These are phyloP conservation scores for Aegilops bicornis DNA, from an alignment of 176 grass and related monocot species.

Conservation along the genomic window DNA sequence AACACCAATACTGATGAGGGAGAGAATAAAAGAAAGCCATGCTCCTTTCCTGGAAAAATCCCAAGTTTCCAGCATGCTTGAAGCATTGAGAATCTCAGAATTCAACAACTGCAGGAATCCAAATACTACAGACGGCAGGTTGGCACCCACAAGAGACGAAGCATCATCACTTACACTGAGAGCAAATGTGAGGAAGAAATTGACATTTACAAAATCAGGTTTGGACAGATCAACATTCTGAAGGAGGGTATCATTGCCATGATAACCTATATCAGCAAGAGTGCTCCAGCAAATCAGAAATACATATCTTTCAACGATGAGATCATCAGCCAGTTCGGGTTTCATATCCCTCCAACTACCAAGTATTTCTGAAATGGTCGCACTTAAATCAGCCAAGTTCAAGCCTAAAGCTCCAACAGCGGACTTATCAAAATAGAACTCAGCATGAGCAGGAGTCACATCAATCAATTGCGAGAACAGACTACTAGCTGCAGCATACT, in stretches of 20 bases:
- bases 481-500: slow-evolving; percentile 40
- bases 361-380: slow-evolving; percentile 61
- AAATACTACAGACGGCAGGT: slow-evolving; percentile 53
- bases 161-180: slow-evolving; percentile 37
- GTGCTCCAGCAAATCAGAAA: slow-evolving; percentile 80
- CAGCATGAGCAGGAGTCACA: slow-evolving; percentile 56
- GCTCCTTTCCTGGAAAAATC: slow-evolving; percentile 69
- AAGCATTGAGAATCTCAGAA: slow-evolving; percentile 50
- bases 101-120: slow-evolving; percentile 55
- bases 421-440: slow-evolving; percentile 43
- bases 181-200: slow-evolving; percentile 55
- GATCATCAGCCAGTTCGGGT: slow-evolving; percentile 59
- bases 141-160: slow-evolving; percentile 40
- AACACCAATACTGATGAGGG: slow-evolving; percentile 59
- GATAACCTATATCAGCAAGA: slow-evolving; percentile 48
- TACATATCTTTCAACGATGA: slow-evolving; percentile 87
- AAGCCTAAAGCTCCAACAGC: slow-evolving; percentile 56
- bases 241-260: slow-evolving; percentile 27
- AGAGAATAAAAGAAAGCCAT: slow-evolving; percentile 80
- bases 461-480: slow-evolving; percentile 81
- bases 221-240: slow-evolving; percentile 48
- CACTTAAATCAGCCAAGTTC: slow-evolving; percentile 47
- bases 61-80: slow-evolving; percentile 46
- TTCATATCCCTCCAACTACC: slow-evolving; percentile 69
- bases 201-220: slow-evolving; percentile 60